Base-by-base conservation (phyloP, 176 grass and related monocot genomes). In the Eleusine coracana region DNA sequence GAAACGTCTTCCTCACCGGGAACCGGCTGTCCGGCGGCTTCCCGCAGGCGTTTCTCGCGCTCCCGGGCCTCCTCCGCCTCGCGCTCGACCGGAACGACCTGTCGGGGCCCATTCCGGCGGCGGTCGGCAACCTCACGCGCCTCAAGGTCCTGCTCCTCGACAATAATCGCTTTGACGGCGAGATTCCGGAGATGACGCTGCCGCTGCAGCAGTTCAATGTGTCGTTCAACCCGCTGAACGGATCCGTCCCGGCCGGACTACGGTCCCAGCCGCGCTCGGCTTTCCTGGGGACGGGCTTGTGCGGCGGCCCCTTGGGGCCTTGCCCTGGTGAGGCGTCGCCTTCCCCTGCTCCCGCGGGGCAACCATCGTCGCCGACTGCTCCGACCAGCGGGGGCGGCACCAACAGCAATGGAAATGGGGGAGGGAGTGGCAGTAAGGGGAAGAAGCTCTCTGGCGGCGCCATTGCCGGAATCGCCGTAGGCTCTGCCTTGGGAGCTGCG, bases 391-490 rank as follows among this genome's bases (percentile, higher is more conserved):
- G 29, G 14, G 23, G 52, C 13, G 38, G 54, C 15, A 14, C 15
- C 11, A 52, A 72, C 28, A 70, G 44, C 31, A 17, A 31, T 28
- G 80, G 49, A 18, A 86, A 68, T 17, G 69, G 8, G 0, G 66
- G 25, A 15, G 38, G 0, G 81, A 81, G 3, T 70, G 90, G 42
- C 27, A 73, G 25, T 1, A 84, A 81, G 42, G 58, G 82, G n/a
- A 91, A 88, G 9, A 94, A 84, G 68, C 86, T 94, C 51, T 89
- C 86, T 8, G 88, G 82, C 21, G 88, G 88, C 12, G 91, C 88
- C 49, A 90, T 93, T 79, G 91, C 91, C 7, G 91, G 88, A 40
- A 93, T 93, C 64, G 85, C 85, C 4, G 28, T 93, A 68, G 88
- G 88, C 45, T 83, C 91, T 1, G 85, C 36, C 34, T 3, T 86